Conservation (phyloP, 148 eudicot genomes). For the Camellia sinensis region DNA sequence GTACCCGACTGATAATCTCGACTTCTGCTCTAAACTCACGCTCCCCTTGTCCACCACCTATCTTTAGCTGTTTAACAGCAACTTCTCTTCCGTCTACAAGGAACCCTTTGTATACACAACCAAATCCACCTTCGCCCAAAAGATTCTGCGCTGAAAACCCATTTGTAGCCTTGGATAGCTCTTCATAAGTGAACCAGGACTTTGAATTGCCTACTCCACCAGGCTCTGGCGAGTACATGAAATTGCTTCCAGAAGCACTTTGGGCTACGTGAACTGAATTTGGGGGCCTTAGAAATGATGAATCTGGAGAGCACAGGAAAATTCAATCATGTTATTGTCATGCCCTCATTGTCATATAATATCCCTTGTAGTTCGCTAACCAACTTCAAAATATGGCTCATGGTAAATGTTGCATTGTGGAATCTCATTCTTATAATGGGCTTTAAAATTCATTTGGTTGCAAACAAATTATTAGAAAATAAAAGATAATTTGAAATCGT, state of each 20-base stretch:
- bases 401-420: neutral
- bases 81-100: conserved; percentile 80
- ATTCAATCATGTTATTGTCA: neutral
- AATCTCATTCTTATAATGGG: neutral
- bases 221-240: conserved; percentile 44
- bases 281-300: conserved; percentile 42
- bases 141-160: conserved; percentile 68
- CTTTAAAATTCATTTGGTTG: neutral
- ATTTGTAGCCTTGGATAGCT: conserved; percentile 62
- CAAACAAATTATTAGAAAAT: neutral
- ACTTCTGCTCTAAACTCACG: conserved; percentile 97
- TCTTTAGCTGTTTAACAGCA: conserved; percentile 92
- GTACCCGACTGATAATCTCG: conserved; percentile 91
- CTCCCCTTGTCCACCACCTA: conserved; percentile 91
- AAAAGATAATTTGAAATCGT: neutral
- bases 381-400: conserved; percentile 1
- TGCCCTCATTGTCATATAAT: neutral
- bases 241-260: conserved; percentile 44
- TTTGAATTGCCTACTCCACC: conserved; percentile 58
- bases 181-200: conserved; percentile 79
- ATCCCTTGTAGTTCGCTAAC: neutral
- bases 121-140: conserved; percentile 94
- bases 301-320: conserved; percentile 30
- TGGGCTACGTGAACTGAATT: conserved; percentile 32
- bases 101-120: conserved; percentile 82